phyloP scores from a whole-genome alignment of 2,329 filamentous ascomycete genomes.

The Chaetomium globosum region DNA sequence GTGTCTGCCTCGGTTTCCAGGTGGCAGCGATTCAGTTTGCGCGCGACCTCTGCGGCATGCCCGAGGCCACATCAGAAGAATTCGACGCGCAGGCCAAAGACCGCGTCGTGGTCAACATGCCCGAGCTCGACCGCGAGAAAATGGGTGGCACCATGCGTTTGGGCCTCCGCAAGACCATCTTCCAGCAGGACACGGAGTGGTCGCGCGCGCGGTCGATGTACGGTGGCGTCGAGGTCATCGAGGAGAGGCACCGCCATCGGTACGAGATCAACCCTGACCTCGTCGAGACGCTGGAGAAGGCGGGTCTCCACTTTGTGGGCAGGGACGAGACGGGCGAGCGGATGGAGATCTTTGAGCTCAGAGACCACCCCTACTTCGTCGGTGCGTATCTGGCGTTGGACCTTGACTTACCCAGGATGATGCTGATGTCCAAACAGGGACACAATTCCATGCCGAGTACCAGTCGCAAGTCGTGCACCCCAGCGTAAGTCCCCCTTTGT shows the following conservation, averaged over 20 bases:
- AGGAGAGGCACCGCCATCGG: constrained; percentile 75
- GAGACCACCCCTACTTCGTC: constrained; percentile 76
- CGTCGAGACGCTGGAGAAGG: constrained; percentile 62
- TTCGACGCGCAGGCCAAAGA: constrained; percentile 60
- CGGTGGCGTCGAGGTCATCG: constrained; percentile 53
- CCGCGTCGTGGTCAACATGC: constrained; percentile 86
- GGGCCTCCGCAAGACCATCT: constrained; percentile 68
- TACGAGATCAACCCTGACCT: constrained; percentile 79
- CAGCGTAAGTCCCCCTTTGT: constrained; percentile 74
- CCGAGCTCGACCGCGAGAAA: constrained; percentile 71
- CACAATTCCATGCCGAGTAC: constrained; percentile 90
- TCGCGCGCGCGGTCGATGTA: constrained; percentile 70
- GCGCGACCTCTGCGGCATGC: constrained; percentile 70
- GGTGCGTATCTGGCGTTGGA: constrained; percentile 16
- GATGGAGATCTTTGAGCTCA: constrained; percentile 77
- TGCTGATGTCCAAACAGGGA: constrained; percentile 44
- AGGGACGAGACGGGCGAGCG: constrained; percentile 73
- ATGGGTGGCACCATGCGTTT: constrained; percentile 80
- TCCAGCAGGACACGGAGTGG: constrained; percentile 71
- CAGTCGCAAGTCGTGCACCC: constrained; percentile 33
- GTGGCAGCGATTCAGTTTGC: constrained; percentile 89
- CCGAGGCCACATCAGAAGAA: constrained; percentile 59
- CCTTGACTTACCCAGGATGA: not conserved
- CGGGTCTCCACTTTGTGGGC: constrained; percentile 70
- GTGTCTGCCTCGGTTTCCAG: constrained; percentile 69